Evolutionary conservation across 225 moss, liverwort and hornwort genomes (phyloP), one percentile per base, ranked within the genome.

Genomic region (Takakia lepidozioides): DNA sequence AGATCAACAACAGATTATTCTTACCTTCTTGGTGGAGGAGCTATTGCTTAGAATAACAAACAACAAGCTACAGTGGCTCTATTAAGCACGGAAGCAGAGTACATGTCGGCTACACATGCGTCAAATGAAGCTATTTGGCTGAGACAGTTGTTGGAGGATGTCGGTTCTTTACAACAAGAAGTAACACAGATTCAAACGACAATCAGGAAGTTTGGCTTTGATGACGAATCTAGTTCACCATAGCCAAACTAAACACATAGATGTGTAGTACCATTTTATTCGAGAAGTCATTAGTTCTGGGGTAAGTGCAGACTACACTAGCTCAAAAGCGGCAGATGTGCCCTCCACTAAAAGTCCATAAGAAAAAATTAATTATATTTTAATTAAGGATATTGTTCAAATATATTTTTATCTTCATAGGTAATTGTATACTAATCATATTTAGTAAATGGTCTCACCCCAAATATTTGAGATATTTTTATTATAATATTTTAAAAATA

Each of bases 161-260:
- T 55, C 8, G 38, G 21, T 5, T 8, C 13, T 5, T 9, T 18
- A 40, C 54, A n/a, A 15, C 9, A 17, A 9, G 26, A 3, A n/a
- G 11, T 10, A 38, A 37, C 54, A 6, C 27, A 4, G 8, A 13
- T 51, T 11, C 9, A 5, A 14, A 10, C 10, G 50, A 51, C 19
- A 51, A 51, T 27, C 50, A 51, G 29, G 50, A 5, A 3, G 27
- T 19, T 8, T 51, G 3, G 19, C 14, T 27, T 27, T 51, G 19
- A 14, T 28, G 14, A n/a, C 9, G 10, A 51, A 51, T 27, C 50
- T 28, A 14, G 50, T 51, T 4, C 30, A 27, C 14, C 50, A 51
- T 51, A 14, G 26, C 50, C 27, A 28, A 30, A 51, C 50, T 3
- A 51, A 51, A n/a, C 50, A 51, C 26, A 18, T 51, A 10, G 50